A percentile compares a stretch with the other conserved stretches of the same genome.
phyloP scores from a whole-genome alignment of 495 filamentous ascomycete species.

The Cenococcum geophilum region DNA sequence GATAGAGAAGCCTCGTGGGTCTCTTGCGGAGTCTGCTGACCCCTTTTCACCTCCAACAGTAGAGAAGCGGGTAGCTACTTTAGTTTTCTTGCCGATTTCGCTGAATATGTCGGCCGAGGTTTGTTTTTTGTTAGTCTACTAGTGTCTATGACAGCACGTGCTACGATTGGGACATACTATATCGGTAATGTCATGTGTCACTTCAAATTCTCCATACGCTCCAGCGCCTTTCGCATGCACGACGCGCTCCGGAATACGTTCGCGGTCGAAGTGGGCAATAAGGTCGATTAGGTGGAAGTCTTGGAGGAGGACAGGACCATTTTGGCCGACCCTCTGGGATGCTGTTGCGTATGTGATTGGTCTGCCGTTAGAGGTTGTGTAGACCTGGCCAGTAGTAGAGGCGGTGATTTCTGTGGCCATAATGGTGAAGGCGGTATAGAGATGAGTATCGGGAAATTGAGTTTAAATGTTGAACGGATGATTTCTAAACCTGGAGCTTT shows the following conservation, averaged over 20 bases:
- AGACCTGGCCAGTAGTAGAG: not conserved
- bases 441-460: too few species aligned
- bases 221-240: constrained; percentile 81
- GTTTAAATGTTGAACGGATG: too few species aligned
- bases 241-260: constrained; percentile 82
- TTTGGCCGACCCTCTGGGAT: constrained; percentile 9
- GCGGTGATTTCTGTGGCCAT: not conserved
- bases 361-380: not conserved
- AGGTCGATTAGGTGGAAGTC: constrained; percentile 21
- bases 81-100: constrained; percentile 27
- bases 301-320: constrained; percentile 12
- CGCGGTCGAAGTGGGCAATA: constrained; percentile 61
- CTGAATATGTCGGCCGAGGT: constrained; percentile 15
- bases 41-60: constrained; percentile 74
- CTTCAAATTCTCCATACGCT: constrained; percentile 59
- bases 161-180: not conserved
- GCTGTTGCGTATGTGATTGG: not conserved
- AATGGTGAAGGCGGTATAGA: too few species aligned
- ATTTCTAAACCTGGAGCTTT: too few species aligned
- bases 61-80: constrained; percentile 72
- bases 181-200: constrained; percentile 25
- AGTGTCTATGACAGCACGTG: too few species aligned
- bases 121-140: constrained; percentile 45
- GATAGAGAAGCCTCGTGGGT: constrained; percentile 74
- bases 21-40: constrained; percentile 74